Base-by-base conservation (phyloP, 75 land plant species). In the Cryptomeria japonica region DNA sequence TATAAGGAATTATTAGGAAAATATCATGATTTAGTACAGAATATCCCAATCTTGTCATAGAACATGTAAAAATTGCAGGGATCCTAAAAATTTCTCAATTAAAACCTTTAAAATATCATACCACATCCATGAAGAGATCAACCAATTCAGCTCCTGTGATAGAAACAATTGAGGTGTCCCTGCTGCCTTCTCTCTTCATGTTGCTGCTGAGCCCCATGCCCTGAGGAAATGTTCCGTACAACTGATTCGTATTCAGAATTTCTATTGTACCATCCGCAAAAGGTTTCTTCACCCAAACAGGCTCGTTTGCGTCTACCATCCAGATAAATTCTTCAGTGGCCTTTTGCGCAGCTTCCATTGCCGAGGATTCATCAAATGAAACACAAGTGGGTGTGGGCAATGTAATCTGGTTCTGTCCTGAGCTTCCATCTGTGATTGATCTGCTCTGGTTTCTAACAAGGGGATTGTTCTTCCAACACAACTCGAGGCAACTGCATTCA, bases 51-150 rank as follows among this genome's bases (percentile, higher is more conserved):
- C 19, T 56, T 5, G 19, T 44, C 47, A 16, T 16, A 19, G 19
- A 56, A 56, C 19, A 4, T 16, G 18, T 3, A 18, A 18, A 56
- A 16, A n/a, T 56, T 16, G 18, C 19, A 4, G 19, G 61, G 3
- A 16, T 16, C 18, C 61, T 56, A 56, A 56, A 16, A 13, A 13
- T 13, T 53, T 53, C 55, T 13, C 2, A 53, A 2, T 53, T 18
- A 44, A 44, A 44, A 44, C 16, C 3, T 55, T 12, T 0, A 14
- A 2, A 55, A 55, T 14, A 55, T 16, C 16, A 90, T 55, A 95
- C 96, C 82, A 91, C 37, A 87, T 96, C 93, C 96, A 96, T 94
- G 72, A 95, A 90, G 84, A 90, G 88, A 51, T 96, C 95, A 3
- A 96, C 94, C 91, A 96, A 88, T 31, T 90, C 86, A 34, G 90